Evolutionary conservation across 176 grass and related monocot species (phyloP), one percentile per base, ranked within the genome.

Genomic region (Thalia dealbata): DNA sequence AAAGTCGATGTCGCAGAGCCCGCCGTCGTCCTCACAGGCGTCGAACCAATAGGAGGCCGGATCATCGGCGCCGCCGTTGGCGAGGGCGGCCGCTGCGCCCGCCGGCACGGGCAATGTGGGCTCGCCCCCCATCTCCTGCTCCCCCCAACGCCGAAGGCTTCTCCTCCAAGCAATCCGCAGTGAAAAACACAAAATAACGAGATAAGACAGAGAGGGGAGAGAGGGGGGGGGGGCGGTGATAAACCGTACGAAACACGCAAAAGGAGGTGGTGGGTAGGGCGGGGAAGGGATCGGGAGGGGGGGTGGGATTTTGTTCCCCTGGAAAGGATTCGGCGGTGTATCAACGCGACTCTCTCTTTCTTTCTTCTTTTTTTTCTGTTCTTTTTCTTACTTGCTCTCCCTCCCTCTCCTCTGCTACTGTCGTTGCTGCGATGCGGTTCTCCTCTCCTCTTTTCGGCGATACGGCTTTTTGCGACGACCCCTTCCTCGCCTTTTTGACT

Each of bases 161-260:
- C 14, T 25, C 46, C 63, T 28, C 63, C 78, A 67, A 83, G 55
- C 64, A 79, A 67, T 25, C 58, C 24, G 61, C 30, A 67, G 61
- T 32, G 44, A 74, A 22, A 65, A 78, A 27, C 66, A 50, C 59
- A 70, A 77, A 77, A 38, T 26, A 35, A 62, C 22, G 67, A 42
- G 43, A 52, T 21, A 35, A 7, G 28, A 55, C 23, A 18, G 65
- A 45, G 32, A 42, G 56, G 55, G 45, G 70, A 63, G 22, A 51
- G 72, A 69, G 86, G 80, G 84, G 83, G 86, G 90, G 91, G 82
- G 83, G 83, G 87, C 84, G 85, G 81, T 92, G 89, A 91, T 90
- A 84, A 84, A 92, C 82, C 85, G 90, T 91, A 91, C 90, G 83
- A 92, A 92, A 92, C 87, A 88, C 87, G 95, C 85, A 81, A 97